Conservation (phyloP, 768 basidiomycete species). For the Trametes cinnabarina region DNA sequence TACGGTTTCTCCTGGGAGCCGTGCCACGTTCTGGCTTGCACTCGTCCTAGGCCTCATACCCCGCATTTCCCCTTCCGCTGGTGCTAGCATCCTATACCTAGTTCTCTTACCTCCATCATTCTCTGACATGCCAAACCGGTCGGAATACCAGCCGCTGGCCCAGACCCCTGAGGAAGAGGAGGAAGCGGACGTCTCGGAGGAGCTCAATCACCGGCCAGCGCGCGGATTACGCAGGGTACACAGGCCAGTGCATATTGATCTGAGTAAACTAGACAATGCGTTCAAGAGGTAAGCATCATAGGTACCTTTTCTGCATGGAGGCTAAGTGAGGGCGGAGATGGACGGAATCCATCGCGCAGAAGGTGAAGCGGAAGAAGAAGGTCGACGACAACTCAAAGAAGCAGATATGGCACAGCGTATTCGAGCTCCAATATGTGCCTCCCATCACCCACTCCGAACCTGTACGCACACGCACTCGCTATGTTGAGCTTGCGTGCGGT, state of each 20-base stretch:
- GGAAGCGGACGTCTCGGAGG: constrained; percentile 38
- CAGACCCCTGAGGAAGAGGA: constrained; percentile 39
- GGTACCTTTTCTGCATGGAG: background rate
- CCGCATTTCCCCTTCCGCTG: background rate
- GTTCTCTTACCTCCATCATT: too few relatives aligned
- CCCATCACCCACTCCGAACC: constrained; percentile 33
- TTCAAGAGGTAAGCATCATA: constrained; percentile 65
- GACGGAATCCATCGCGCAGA: constrained; percentile 85
- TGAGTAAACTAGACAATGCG: constrained; percentile 75
- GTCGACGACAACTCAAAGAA: constrained; percentile 59
- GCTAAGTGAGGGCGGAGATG: constrained; percentile 46
- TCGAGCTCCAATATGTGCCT: constrained; percentile 56
- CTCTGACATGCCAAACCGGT: constrained; percentile 39
- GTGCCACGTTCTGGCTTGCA: constrained; percentile 12
- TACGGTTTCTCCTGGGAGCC: constrained; percentile 9
- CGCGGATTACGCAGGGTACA: constrained; percentile 33
- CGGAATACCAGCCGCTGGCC: constrained; percentile 48
- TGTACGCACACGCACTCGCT: constrained; percentile 31
- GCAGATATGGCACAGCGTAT: constrained; percentile 79
- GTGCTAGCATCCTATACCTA: background rate
- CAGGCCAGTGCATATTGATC: constrained; percentile 69
- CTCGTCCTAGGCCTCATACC: background rate
- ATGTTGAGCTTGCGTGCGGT: background rate
- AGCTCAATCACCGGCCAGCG: constrained; percentile 28
- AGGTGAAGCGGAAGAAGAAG: constrained; percentile 79